Percentiles rank a stretch among this genome's conserved stretches.
These are phyloP conservation scores for Fusarium sp. DNA, from an alignment of 2,329 filamentous ascomycete species.

Conservation along the genomic window DNA sequence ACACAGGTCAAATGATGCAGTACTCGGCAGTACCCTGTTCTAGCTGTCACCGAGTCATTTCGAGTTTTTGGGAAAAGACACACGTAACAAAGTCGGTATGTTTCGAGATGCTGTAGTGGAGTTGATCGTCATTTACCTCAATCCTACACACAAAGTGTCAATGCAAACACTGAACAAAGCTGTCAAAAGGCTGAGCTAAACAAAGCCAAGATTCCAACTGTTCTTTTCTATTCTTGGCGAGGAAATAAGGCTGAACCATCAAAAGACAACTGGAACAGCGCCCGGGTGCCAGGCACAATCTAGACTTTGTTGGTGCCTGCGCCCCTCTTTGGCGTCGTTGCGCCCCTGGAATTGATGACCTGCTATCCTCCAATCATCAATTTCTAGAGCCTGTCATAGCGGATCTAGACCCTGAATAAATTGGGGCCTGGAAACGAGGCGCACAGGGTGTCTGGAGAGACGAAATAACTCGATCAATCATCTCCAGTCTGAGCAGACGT, in stretches of 20 bases:
- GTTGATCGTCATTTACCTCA: background rate
- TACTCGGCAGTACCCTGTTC: background rate
- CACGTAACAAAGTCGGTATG: background rate
- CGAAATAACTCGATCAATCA: background rate
- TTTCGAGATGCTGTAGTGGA: background rate
- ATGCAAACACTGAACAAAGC: background rate
- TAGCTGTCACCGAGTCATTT: background rate
- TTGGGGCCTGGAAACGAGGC: background rate
- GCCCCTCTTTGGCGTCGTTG: background rate
- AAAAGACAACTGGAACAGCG: background rate
- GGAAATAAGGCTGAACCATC: background rate
- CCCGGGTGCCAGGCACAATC: background rate
- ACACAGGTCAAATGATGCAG: background rate
- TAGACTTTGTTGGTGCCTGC: background rate
- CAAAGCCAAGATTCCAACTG: background rate
- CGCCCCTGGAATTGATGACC: background rate
- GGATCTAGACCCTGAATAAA: constrained; percentile 1
- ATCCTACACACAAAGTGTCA: background rate
- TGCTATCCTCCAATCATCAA: background rate
- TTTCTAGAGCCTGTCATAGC: background rate
- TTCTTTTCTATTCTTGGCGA: background rate
- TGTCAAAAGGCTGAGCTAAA: background rate
- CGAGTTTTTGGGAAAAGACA: background rate
- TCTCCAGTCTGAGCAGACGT: fast-evolving
- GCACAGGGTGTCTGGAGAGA: background rate